Percentiles rank a stretch among this genome's conserved stretches.
Evolutionary conservation across 805 yeast species (phyloP).

Genomic region (Nakazawaea populi): DNA sequence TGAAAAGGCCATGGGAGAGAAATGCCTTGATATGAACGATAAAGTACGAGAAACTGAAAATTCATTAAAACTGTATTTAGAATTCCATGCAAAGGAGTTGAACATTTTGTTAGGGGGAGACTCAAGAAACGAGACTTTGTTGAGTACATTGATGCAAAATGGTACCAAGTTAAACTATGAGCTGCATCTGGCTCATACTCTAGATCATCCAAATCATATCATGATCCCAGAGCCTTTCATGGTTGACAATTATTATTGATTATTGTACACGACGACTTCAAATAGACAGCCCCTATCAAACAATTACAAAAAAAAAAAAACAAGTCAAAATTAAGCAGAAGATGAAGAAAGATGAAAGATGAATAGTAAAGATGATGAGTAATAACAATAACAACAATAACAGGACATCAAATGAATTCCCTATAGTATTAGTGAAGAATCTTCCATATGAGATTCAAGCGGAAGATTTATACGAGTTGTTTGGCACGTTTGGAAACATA

Average conservation of each 20-base stretch:
- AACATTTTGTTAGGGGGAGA: not conserved
- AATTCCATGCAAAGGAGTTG: conserved; percentile 3
- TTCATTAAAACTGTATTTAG: not conserved
- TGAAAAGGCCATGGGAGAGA: conserved; percentile 1
- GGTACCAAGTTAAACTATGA: not conserved
- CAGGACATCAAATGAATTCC: conserved; percentile 17
- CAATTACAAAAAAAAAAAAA: no score
- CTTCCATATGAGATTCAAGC: conserved; percentile 46
- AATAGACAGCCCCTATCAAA: not conserved
- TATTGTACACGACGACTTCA: not conserved
- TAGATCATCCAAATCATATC: not conserved
- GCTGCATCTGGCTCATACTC: not conserved
- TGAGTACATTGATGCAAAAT: not conserved
- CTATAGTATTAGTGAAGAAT: conserved; percentile 45
- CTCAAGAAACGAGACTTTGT: not conserved
- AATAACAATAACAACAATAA: not conserved
- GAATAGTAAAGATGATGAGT: not conserved
- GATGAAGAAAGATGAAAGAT: not conserved
- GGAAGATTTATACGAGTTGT: conserved; percentile 42
- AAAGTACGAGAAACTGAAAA: not conserved
- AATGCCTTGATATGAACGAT: conserved; percentile 1
- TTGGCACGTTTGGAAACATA: conserved; percentile 51
- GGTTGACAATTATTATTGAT: not conserved
- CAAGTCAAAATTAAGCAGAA: not conserved
- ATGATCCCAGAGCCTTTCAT: conserved; percentile 1